A percentile compares a stretch with the other conserved stretches of the same genome.
These are phyloP conservation scores for Lasiodiplodia theobromae DNA, from an alignment of 2,329 filamentous ascomycete species.

Conservation along the genomic window DNA sequence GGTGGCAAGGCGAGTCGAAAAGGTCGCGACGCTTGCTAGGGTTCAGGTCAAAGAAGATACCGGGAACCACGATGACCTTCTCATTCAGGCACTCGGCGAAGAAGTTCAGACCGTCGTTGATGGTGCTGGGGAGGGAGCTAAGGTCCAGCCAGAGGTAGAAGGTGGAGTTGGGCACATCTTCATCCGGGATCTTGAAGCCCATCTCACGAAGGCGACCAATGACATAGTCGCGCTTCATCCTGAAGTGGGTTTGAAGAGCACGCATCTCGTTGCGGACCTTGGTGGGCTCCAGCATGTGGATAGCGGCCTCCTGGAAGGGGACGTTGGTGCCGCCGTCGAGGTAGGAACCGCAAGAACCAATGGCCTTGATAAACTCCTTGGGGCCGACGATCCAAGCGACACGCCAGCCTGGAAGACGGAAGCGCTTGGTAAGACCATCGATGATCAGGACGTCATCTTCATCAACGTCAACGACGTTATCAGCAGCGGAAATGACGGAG, in stretches of 20 bases:
- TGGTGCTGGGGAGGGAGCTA: slow-evolving; percentile 73
- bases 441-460: slow-evolving; percentile 84
- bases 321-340: slow-evolving; percentile 94
- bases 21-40: slow-evolving; percentile 86
- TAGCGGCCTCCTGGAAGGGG: slow-evolving; percentile 92
- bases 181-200: slow-evolving; percentile 80
- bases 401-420: slow-evolving; percentile 94
- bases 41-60: slow-evolving; percentile 98
- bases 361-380: slow-evolving; percentile 94
- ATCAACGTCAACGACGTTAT: slow-evolving; percentile 89
- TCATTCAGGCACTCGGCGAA: slow-evolving; percentile 92
- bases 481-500: slow-evolving; percentile 83
- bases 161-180: slow-evolving; percentile 85
- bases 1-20: slow-evolving; percentile 91
- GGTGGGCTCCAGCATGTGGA: slow-evolving; percentile 88
- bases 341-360: slow-evolving; percentile 91
- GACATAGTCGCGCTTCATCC: slow-evolving; percentile 91
- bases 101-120: slow-evolving; percentile 94
- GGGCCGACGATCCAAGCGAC: slow-evolving; percentile 96
- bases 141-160: slow-evolving; percentile 88
- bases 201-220: slow-evolving; percentile 80
- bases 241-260: slow-evolving; percentile 88
- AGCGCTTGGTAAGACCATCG: slow-evolving; percentile 94
- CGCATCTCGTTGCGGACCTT: slow-evolving; percentile 86
- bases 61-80: slow-evolving; percentile 95